These are phyloP conservation scores for Triticum aestivum DNA, from an alignment of 176 grass and related monocot genomes.

Conservation along the genomic window DNA sequence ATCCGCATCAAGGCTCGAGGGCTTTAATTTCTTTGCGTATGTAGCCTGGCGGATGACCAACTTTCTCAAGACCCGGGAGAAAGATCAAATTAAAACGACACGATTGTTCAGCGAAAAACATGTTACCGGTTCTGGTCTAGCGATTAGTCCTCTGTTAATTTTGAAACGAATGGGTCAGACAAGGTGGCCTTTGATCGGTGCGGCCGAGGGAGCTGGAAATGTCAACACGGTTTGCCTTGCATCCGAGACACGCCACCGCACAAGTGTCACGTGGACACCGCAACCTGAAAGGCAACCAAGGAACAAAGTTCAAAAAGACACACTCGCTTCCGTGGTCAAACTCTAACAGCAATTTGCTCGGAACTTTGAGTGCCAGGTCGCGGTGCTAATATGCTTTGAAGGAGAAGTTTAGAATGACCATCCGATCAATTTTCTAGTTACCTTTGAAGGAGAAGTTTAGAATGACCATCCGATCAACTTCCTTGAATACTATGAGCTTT, in stretches of 20 bases:
- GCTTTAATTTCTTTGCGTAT: neutral
- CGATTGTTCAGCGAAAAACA: neutral
- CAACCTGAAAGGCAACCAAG: neutral
- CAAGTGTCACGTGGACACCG: neutral
- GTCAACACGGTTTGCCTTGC: conserved; percentile 45
- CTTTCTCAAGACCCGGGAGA: neutral
- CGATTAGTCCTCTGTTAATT: neutral
- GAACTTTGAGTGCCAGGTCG: neutral
- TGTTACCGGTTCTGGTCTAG: too few relatives aligned
- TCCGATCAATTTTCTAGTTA: too few relatives aligned
- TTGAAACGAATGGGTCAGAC: conserved; percentile 32
- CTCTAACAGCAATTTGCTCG: neutral
- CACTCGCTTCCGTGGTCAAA: neutral
- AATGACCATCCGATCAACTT: too few relatives aligned
- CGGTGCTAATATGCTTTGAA: neutral
- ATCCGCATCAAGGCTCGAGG: neutral
- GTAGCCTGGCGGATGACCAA: neutral
- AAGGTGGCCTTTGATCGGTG: neutral
- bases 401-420: neutral
- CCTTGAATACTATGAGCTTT: too few relatives aligned
- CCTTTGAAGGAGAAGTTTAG: too few relatives aligned
- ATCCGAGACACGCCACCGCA: conserved; percentile 23
- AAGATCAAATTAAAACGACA: neutral
- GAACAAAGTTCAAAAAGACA: neutral
- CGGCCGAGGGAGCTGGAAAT: neutral